A percentile compares a stretch with the other conserved stretches of the same genome.
Evolutionary conservation across 495 filamentous ascomycete genomes (phyloP).

Genomic region (Rhypophila decipiens): DNA sequence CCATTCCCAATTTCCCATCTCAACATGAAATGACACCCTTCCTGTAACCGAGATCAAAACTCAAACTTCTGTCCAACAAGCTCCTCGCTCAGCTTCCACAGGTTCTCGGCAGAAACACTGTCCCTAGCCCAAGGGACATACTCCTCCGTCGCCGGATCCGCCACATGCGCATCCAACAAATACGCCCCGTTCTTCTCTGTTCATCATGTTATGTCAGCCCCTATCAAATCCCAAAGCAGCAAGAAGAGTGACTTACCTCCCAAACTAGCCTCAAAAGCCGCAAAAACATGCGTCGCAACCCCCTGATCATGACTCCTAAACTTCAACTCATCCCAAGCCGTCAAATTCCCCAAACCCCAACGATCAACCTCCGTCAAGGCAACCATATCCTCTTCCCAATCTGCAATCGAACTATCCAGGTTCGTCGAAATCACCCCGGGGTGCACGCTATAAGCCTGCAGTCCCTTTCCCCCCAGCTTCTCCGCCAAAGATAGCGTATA

Average conservation of each 20-base stretch:
- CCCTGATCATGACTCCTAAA: constrained; percentile 32
- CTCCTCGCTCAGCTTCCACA: constrained; percentile 45
- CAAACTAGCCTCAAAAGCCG: constrained; percentile 36
- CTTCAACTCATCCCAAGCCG: constrained; percentile 11
- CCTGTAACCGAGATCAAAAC: too few species aligned
- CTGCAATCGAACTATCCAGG: constrained; percentile 25
- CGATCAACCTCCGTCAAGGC: not conserved
- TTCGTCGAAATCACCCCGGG: constrained; percentile 35
- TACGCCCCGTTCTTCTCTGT: constrained; percentile 33
- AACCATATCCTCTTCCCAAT: constrained; percentile 3
- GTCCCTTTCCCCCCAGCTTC: constrained; percentile 28
- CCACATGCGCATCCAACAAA: constrained; percentile 31
- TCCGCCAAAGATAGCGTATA: constrained; percentile 37
- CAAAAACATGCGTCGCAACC: constrained; percentile 39
- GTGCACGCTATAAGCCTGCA: constrained; percentile 36
- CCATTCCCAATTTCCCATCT: too few species aligned
- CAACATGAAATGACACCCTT: too few species aligned
- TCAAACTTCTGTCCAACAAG: constrained; percentile 42
- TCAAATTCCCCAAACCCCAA: not conserved
- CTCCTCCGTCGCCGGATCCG: constrained; percentile 27
- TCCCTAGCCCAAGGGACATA: constrained; percentile 31
- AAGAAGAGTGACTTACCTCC: constrained; percentile 17
- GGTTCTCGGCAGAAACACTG: constrained; percentile 34
- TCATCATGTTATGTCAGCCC: not conserved
- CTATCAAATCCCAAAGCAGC: not conserved